Base-by-base conservation (phyloP, 768 basidiomycete genomes). In the Lactifluus volemus region DNA sequence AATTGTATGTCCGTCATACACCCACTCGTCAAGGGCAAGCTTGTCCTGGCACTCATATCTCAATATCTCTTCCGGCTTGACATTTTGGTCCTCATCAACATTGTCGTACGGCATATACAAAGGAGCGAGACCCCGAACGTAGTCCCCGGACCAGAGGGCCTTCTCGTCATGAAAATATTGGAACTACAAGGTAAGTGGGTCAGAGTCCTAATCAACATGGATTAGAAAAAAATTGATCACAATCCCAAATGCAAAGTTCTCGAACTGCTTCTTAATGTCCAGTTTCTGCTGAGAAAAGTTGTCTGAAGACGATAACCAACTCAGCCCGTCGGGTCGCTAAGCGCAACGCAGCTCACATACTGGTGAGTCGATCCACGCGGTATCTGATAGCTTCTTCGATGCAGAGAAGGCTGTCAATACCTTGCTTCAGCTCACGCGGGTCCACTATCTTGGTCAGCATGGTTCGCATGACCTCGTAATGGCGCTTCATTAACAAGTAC, bases 171-270 rank as follows among this genome's bases (percentile, higher is more conserved):
- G 15, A 32, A 41, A 34, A 19, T 53, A 53, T 6, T 53, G 50
- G 48, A 65, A 63, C 65, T 66, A 29, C 3, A 38, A 10, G 34
- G 10, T 4, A 49, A 45, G 7, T 2, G 29, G 6, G 19, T 52
- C 52, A 54, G 44, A 32, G 45, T 9, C 14, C 30, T 25, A 39
- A 39, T 29, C 3, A 14, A 7, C 11, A 2, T 17, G 19, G 10
- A 53, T 10, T 5, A 15, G 36, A 32, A 58, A 17, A 14, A 25
- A 36, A 44, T 8, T 10, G 67, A 50, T 56, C 6, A 69, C 68
- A 3, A 67, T 55, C 5, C 68, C 68, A 21, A 61, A 45, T 1
- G 68, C 68, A 53, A 69, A 69, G n/a, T 17, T 58, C 42, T 67
- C 39, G 52, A 69, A 66, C 29, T 69, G 68, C 25, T 50, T 55